Evolutionary conservation across 257 asterid genomes (phyloP).

Genomic region (Hygrophila difformis): DNA sequence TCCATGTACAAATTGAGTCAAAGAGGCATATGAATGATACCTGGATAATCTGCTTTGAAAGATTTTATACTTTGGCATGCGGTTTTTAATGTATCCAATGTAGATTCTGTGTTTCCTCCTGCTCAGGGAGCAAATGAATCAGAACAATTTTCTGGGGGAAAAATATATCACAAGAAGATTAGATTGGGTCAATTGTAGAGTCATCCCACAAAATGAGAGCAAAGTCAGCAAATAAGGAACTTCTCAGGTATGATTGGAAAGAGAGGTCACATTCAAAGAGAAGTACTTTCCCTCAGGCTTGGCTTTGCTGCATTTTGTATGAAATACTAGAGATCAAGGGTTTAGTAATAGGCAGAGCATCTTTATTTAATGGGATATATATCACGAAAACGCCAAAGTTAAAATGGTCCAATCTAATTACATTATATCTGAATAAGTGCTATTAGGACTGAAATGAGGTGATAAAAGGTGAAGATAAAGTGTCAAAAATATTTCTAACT

Average conservation of each 20-base stretch:
- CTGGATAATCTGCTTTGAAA: no score
- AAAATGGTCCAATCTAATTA: no score
- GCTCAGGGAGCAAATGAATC: constrained; percentile 16
- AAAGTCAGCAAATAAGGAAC: constrained; percentile 14
- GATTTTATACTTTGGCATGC: neutral
- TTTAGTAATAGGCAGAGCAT: constrained; percentile 3
- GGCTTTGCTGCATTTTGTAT: constrained; percentile 6
- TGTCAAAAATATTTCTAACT: neutral
- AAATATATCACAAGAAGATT: constrained; percentile 19
- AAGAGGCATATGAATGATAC: no score
- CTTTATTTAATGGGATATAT: constrained; percentile 11
- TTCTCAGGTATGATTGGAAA: constrained; percentile 18
- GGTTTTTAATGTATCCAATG: neutral
- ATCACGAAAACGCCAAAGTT: no score
- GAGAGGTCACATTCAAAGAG: constrained; percentile 21
- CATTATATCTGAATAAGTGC: constrained; percentile 2
- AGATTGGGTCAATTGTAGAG: constrained; percentile 10
- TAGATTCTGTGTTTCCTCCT: constrained; percentile 20
- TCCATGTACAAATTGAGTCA: no score
- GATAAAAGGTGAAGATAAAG: neutral
- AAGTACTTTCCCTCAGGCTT: constrained; percentile 10
- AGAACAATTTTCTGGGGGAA: constrained; percentile 22
- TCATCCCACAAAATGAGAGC: constrained; percentile 9
- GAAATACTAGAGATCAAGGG: neutral
- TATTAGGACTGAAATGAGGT: neutral